phyloP scores from a whole-genome alignment of 2,329 filamentous ascomycete genomes.

The Epichloe baconii region DNA sequence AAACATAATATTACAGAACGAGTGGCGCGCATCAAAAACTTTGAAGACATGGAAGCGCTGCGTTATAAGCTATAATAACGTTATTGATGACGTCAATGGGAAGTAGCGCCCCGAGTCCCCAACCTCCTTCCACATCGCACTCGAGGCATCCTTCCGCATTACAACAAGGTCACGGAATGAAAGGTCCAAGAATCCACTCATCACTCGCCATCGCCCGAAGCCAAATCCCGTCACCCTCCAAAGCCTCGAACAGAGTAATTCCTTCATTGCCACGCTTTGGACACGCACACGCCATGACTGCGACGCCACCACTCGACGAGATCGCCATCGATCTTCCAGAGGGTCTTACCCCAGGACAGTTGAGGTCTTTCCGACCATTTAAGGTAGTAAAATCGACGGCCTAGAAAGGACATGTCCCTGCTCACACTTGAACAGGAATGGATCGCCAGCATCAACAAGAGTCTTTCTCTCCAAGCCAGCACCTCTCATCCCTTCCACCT shows the following conservation, averaged over 20 bases:
- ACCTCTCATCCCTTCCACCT: slow-evolving; percentile 37
- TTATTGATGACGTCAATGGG: too few relatives aligned
- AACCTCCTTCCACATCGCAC: too few relatives aligned
- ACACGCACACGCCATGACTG: not conserved
- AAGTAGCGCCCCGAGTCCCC: too few relatives aligned
- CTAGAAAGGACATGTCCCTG: not conserved
- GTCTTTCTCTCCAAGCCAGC: slow-evolving; percentile 31
- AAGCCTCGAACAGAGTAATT: not conserved
- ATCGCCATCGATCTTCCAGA: slow-evolving; percentile 28
- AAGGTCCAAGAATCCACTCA: too few relatives aligned
- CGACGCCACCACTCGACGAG: slow-evolving; percentile 7
- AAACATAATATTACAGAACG: too few relatives aligned
- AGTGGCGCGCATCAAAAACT: too few relatives aligned
- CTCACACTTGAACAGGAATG: slow-evolving; percentile 26
- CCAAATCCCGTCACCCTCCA: not conserved
- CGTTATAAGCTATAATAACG: too few relatives aligned
- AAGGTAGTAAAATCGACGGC: slow-evolving; percentile 18
- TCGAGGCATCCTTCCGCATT: too few relatives aligned
- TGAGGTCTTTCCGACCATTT: slow-evolving; percentile 34
- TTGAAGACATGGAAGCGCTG: too few relatives aligned
- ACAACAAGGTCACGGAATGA: too few relatives aligned
- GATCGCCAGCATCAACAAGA: slow-evolving; percentile 32
- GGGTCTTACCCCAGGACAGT: slow-evolving; percentile 26
- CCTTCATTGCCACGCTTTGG: not conserved
- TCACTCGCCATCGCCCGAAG: too few relatives aligned